Evolutionary conservation across 352 stramenopile species (phyloP).

Genomic region (Phytophthora lateralis): DNA sequence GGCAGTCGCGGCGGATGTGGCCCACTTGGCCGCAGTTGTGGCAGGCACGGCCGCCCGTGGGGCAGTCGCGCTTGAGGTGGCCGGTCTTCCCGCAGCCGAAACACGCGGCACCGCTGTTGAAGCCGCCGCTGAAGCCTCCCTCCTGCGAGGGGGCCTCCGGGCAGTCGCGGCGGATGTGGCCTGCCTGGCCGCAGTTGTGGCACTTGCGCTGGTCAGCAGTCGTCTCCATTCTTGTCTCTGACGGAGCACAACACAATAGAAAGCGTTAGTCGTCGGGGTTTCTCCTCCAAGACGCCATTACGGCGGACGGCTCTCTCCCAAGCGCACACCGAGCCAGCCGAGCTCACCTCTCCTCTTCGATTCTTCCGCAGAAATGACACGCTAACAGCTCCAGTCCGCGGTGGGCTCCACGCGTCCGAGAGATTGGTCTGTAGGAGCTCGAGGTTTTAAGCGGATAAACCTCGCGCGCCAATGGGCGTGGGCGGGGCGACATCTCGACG

Average conservation of each 20-base stretch:
- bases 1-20: constrained; percentile 84
- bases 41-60: constrained; percentile 66
- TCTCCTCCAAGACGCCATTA: neutral
- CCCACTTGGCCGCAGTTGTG: constrained; percentile 83
- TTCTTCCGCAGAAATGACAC: constrained; percentile 57
- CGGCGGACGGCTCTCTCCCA: too few relatives aligned
- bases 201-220: constrained; percentile 64
- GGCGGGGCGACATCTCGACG: constrained; percentile 38
- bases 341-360: constrained; percentile 37
- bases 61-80: constrained; percentile 86
- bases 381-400: constrained; percentile 11
- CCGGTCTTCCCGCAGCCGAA: constrained; percentile 81
- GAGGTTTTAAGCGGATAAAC: constrained; percentile 46
- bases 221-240: constrained; percentile 48
- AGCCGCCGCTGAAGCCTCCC: constrained; percentile 35
- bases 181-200: constrained; percentile 79
- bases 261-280: constrained; percentile 16
- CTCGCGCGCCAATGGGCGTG: constrained; percentile 9
- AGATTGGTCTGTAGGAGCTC: constrained; percentile 36
- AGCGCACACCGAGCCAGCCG: too few relatives aligned
- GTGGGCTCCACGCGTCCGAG: constrained; percentile 17
- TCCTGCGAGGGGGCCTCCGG: constrained; percentile 58
- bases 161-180: constrained; percentile 82
- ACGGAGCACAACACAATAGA: too few relatives aligned
- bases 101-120: constrained; percentile 51